phyloP scores from a whole-genome alignment of 2,329 filamentous ascomycete species.

The Neofusicoccum laricinum region DNA sequence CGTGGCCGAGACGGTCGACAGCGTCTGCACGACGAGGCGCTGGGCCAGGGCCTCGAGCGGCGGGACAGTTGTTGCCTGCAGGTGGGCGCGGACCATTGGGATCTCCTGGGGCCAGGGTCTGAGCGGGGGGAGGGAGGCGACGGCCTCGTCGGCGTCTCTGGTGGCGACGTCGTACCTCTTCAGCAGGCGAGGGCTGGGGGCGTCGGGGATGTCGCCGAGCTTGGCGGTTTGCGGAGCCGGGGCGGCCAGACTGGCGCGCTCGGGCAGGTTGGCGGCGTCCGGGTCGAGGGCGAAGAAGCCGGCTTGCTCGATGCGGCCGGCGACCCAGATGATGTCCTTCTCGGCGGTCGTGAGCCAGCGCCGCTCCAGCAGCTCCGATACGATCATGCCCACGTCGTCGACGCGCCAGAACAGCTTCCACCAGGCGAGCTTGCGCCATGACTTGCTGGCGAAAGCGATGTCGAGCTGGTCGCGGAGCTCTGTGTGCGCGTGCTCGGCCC shows the following conservation, averaged over 20 bases:
- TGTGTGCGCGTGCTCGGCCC: constrained; percentile 77
- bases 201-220: background rate
- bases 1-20: constrained; percentile 63
- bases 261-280: background rate
- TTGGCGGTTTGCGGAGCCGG: background rate
- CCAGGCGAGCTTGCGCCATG: constrained; percentile 82
- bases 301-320: constrained; percentile 70
- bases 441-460: constrained; percentile 68
- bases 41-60: constrained; percentile 46
- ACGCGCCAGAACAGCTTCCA: constrained; percentile 96
- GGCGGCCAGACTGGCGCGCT: background rate
- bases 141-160: background rate
- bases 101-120: constrained; percentile 73
- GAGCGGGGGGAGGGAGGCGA: constrained; percentile 21
- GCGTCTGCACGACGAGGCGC: constrained; percentile 63
- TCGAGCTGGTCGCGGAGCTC: constrained; percentile 81
- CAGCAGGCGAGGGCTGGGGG: background rate
- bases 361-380: constrained; percentile 72
- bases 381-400: constrained; percentile 84
- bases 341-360: constrained; percentile 77
- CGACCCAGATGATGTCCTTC: constrained; percentile 76
- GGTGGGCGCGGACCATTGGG: constrained; percentile 59
- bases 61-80: constrained; percentile 41
- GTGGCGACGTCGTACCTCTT: background rate
- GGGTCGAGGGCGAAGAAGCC: constrained; percentile 42